Conservation (phyloP, 306 rosid genomes). For the Sphenostylis stenocarpa region DNA sequence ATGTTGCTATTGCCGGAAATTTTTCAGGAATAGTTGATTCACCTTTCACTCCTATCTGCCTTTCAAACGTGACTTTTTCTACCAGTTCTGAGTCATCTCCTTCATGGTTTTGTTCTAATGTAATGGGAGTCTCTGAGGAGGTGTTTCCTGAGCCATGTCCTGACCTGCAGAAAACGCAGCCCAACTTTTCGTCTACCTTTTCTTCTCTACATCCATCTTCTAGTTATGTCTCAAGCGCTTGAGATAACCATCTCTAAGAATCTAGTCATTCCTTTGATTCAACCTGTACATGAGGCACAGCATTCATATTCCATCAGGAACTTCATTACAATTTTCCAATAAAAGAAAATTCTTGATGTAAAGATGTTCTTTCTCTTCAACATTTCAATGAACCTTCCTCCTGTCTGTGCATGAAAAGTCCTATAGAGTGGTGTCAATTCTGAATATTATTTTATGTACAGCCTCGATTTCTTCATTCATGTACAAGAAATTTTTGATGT, state of each 20-base stretch:
- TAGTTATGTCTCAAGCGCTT: conserved; percentile 36
- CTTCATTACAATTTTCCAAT: conserved; percentile 47
- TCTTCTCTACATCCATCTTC: conserved; percentile 10
- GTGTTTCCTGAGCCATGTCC: conserved; percentile 55
- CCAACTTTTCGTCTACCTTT: conserved; percentile 39
- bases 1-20: conserved; percentile 51
- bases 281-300: conserved; percentile 51
- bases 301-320: conserved; percentile 36
- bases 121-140: conserved; percentile 39
- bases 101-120: conserved; percentile 58
- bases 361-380: conserved; percentile 28
- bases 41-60: conserved; percentile 49
- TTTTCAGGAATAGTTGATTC: conserved; percentile 52
- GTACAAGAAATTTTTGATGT: conserved; percentile 20
- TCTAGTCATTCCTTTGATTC: conserved; percentile 40
- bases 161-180: conserved; percentile 38
- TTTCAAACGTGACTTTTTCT: conserved; percentile 51
- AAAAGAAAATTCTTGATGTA: conserved; percentile 36
- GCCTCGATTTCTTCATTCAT: conserved; percentile 38
- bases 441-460: conserved; percentile 25
- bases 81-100: conserved; percentile 32
- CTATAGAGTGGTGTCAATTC: conserved; percentile 25
- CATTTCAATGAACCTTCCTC: conserved; percentile 31
- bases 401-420: conserved; percentile 19
- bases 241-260: conserved; percentile 23